phyloP scores from a whole-genome alignment of 164 flowering plant species.

The Magnolia officinalis region DNA sequence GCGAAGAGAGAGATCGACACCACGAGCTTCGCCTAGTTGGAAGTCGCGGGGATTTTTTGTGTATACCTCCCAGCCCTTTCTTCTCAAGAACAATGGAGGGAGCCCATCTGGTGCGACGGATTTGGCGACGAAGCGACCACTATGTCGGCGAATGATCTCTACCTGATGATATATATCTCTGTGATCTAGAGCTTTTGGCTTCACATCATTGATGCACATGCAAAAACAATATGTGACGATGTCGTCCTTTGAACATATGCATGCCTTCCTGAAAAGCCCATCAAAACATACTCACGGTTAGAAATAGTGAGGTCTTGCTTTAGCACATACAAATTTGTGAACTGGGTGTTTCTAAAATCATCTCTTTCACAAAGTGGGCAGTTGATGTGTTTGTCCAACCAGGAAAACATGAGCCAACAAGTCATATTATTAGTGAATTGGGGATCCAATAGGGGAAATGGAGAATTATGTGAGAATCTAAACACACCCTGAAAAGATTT shows the following conservation, averaged over 20 bases:
- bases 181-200: conserved; percentile 38
- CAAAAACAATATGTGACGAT: conserved; percentile 30
- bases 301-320: too few relatives aligned
- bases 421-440: too few relatives aligned
- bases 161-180: conserved; percentile 36
- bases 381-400: neutral
- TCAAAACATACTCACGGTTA: neutral
- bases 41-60: neutral
- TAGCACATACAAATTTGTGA: too few relatives aligned
- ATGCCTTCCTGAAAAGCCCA: conserved; percentile 22
- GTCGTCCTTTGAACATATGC: conserved; percentile 41
- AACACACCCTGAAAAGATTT: too few relatives aligned
- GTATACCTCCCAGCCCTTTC: conserved; percentile 7
- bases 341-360: neutral
- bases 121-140: conserved; percentile 14
- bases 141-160: conserved; percentile 14
- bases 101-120: conserved; percentile 15
- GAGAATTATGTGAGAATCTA: too few relatives aligned
- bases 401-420: too few relatives aligned
- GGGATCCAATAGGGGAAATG: too few relatives aligned
- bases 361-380: neutral
- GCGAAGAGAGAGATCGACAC: conserved; percentile 9
- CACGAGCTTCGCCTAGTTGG: conserved; percentile 1
- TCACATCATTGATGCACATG: conserved; percentile 19
- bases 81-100: conserved; percentile 16